Evolutionary conservation across 164 flowering plant genomes (phyloP), one percentile per base, ranked within the genome.

Genomic region (Hamamelis virginiana): DNA sequence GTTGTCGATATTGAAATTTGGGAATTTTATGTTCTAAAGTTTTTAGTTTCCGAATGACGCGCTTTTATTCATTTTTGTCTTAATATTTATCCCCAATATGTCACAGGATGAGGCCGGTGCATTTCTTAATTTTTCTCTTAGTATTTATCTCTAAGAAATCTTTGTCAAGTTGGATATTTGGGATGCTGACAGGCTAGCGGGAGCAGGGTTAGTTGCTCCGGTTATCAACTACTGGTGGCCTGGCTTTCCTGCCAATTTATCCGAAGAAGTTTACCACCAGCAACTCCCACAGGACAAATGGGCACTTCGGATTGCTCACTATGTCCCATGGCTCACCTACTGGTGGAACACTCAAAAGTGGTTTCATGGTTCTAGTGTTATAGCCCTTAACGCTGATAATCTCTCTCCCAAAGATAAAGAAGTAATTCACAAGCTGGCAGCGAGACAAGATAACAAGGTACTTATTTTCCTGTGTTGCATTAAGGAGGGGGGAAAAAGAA

Each of bases 221-320:
- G 85, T 78, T 18, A 55, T 83, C 41, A 86, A 86, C 78, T 84
- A 80, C 65, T 86, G 88, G 88, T 86, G 90, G 90, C 75, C 84
- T 46, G 63, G 78, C 12, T 74, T 86, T 26, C 90, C 90, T 45
- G 65, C 78, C 3, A 69, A 84, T 41, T 47, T 83, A n/a, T 73
- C 82, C 1, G 43, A 6, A 0, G 79, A 77, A 69, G 84, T 72
- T 19, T 84, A 71, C 68, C 10, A 57, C 55, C 64, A 57, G 13
- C 85, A 80, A 62, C 72, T 56, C 19, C 62, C 66, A 5, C 77
- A 48, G 57, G 90, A 84, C 23, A 81, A 75, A 23, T 84, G 85
- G 86, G 58, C 84, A 0, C 68, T 83, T 26, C 81, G 85, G 1
- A 76, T 86, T 46, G 75, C 81, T 43, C 90, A 80, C 66, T 66